These are phyloP conservation scores for Penicillium simplicissimum DNA, from an alignment of 495 filamentous ascomycete genomes.

Conservation along the genomic window DNA sequence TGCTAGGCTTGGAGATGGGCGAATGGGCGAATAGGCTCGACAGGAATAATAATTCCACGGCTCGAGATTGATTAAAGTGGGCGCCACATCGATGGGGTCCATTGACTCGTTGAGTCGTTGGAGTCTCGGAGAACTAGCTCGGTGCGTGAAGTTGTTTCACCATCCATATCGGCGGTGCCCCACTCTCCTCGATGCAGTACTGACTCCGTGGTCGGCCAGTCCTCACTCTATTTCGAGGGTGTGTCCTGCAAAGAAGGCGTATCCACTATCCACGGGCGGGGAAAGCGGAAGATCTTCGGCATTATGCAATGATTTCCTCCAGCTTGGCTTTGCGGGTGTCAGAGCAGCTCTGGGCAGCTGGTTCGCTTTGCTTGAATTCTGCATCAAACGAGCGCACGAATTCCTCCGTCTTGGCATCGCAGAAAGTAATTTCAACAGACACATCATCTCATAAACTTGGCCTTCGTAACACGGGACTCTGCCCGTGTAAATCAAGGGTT, in stretches of 20 bases:
- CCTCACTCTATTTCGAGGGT: conserved; percentile 12
- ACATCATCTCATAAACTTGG: background rate
- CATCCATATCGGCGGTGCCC: conserved; percentile 10
- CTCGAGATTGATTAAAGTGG: conserved; percentile 18
- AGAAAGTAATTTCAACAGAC: background rate
- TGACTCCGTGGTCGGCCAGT: conserved; percentile 17
- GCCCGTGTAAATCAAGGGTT: conserved; percentile 1
- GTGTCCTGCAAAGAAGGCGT: background rate
- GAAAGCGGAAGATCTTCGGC: conserved; percentile 5
- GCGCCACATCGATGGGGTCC: background rate
- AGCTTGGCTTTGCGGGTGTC: background rate
- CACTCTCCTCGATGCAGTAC: conserved; percentile 20
- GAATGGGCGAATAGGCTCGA: background rate
- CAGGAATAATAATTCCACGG: conserved; percentile 9
- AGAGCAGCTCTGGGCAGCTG: background rate
- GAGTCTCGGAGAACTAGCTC: conserved; percentile 15
- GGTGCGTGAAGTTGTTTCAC: conserved; percentile 29
- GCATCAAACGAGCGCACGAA: background rate
- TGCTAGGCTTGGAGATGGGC: background rate
- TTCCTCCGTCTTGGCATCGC: conserved; percentile 20
- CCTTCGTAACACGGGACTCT: background rate
- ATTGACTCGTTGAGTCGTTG: background rate
- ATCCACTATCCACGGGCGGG: background rate
- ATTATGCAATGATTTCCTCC: background rate
- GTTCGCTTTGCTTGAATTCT: background rate